Evolutionary conservation across 495 filamentous ascomycete species (phyloP).

Genomic region (Beverwykella pulmonaria): DNA sequence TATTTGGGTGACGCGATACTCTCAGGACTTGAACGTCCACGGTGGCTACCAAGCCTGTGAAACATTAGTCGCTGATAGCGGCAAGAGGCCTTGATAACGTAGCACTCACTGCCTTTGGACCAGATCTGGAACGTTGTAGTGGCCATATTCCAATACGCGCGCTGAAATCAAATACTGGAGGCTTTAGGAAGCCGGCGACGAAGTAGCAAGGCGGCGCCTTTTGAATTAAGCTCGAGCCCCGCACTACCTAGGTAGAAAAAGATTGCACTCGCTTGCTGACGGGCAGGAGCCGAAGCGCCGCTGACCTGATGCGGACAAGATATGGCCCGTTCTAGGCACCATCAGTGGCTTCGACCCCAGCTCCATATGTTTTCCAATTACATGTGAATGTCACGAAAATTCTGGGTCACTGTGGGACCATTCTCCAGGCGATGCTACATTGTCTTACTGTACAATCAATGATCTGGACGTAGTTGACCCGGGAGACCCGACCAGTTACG

Average conservation of each 20-base stretch:
- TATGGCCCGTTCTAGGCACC: neutral
- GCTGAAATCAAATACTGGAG: neutral
- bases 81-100: neutral
- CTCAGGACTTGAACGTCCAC: neutral
- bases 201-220: neutral
- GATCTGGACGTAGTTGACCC: neutral
- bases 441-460: neutral
- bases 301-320: neutral
- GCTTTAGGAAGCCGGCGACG: neutral
- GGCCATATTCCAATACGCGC: neutral
- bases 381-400: neutral
- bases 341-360: neutral
- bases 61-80: neutral
- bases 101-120: neutral
- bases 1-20: neutral
- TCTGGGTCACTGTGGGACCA: neutral
- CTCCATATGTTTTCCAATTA: neutral
- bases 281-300: neutral
- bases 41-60: neutral
- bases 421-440: neutral
- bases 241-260: neutral
- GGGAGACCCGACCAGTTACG: neutral
- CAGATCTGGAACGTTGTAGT: neutral
- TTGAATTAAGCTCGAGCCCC: neutral
- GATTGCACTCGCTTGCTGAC: neutral